Evolutionary conservation across 2,329 filamentous ascomycete species (phyloP), one percentile per base, ranked within the genome.

Genomic region (Colletotrichum cereale): DNA sequence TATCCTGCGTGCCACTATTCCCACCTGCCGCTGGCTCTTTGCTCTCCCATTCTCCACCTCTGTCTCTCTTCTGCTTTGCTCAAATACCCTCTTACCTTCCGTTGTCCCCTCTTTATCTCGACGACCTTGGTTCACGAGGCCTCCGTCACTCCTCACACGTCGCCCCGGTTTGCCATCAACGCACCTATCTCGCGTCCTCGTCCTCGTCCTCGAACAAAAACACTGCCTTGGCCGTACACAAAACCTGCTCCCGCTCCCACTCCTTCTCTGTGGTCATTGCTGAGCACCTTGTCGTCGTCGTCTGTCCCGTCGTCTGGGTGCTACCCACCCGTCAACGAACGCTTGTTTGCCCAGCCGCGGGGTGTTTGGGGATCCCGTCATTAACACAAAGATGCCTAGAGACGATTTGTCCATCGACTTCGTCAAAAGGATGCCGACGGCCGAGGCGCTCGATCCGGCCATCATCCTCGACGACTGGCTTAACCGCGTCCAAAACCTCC

Each of bases 391-490:
- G 82, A 91, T 92, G 90, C 90, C 90, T 85, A 91, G 90, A 90
- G 90, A 92, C 90, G 90, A 92, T 80, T 84, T 92, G 77, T 88
- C 89, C 79, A 92, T 92, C 85, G 90, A 92, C 82, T 91, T 91
- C 81, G 88, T 90, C 79, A 86, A 87, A 83, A 90, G 85, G 84
- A 91, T 91, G 88, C 88, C 88, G 78, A 86, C 85, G 78, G 83
- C 84, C 78, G 90, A 91, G 79, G 84, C 87, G 72, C 86, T 90
- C 80, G 90, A 92, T 76, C 88, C 89, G 70, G 87, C 91, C 67
- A 85, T 92, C 74, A 90, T 95, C 77, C 88, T 95, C 76, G 93
- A 96, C 80, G 92, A 95, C 80, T 95, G 92, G 86, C 89, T 92
- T 79, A 90, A 91, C 79, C 87, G 84, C 82, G 92, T 92, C 26